Conservation (phyloP, 805 yeast species). For the Wickerhamiella sorbophila region DNA sequence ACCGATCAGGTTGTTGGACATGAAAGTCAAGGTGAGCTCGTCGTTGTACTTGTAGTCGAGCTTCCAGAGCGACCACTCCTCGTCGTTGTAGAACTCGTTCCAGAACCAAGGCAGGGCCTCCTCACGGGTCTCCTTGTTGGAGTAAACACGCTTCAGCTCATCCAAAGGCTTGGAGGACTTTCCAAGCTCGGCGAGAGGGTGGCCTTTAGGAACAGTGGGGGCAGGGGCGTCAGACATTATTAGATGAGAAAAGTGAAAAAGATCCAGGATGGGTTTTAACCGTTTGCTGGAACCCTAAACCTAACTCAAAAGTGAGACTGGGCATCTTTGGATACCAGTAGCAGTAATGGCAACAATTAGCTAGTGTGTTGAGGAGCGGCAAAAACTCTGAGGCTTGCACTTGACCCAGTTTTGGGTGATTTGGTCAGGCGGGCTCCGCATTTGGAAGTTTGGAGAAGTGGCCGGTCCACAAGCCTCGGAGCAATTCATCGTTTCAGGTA, state of each 20-base stretch:
- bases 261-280: too few species aligned
- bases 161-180: slow-evolving; percentile 54
- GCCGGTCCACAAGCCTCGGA: too few species aligned
- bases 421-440: too few species aligned
- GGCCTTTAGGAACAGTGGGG: slow-evolving; percentile 48
- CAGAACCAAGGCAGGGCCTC: slow-evolving; percentile 96
- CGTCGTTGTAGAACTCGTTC: slow-evolving; percentile 71
- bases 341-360: too few species aligned
- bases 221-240: slow-evolving; percentile 10
- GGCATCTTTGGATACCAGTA: too few species aligned
- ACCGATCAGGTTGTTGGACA: slow-evolving; percentile 96
- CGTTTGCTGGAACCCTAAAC: too few species aligned
- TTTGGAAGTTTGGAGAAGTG: too few species aligned
- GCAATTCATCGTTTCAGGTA: too few species aligned
- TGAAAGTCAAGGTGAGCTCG: slow-evolving; percentile 90
- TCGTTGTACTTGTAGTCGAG: slow-evolving; percentile 96
- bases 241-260: background rate
- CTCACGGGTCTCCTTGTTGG: slow-evolving; percentile 93
- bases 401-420: too few species aligned
- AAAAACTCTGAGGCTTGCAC: too few species aligned
- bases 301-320: too few species aligned
- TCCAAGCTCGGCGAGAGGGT: slow-evolving; percentile 74
- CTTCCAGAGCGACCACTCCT: slow-evolving; percentile 90
- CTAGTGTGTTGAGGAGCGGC: too few species aligned
- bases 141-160: slow-evolving; percentile 93